phyloP scores from a whole-genome alignment of 805 yeast genomes.

The Zygotorulaspora sp. region DNA sequence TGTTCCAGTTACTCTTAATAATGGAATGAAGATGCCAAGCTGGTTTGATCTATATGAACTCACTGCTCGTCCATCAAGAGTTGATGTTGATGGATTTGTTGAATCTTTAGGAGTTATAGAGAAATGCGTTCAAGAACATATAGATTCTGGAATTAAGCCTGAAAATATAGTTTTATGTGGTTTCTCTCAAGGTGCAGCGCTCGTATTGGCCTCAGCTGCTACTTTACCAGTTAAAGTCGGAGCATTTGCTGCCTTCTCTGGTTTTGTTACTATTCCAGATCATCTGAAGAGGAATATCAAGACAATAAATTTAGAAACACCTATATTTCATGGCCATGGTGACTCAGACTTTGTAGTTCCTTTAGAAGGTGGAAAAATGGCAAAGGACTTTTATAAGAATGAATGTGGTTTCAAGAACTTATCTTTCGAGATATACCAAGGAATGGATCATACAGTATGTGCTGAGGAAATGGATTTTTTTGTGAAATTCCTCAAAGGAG shows the following conservation, averaged over 20 bases:
- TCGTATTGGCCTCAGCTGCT: conserved; percentile 59
- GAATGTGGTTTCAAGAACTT: conserved; percentile 42
- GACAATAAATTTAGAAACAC: conserved; percentile 55
- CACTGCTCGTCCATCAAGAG: conserved; percentile 39
- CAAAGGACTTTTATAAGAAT: conserved; percentile 41
- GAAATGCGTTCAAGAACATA: conserved; percentile 47
- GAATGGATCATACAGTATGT: conserved; percentile 63
- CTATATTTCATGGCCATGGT: conserved; percentile 89
- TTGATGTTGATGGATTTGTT: conserved; percentile 53
- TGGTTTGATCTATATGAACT: conserved; percentile 80
- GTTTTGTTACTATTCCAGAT: conserved; percentile 46
- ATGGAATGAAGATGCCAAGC: conserved; percentile 64
- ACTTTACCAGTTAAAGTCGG: conserved; percentile 60
- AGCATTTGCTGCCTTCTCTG: conserved; percentile 74
- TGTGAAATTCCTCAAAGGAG: conserved; percentile 40
- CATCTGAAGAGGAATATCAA: conserved; percentile 20
- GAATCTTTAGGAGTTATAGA: conserved; percentile 45
- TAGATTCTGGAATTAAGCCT: conserved; percentile 50
- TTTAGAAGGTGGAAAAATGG: conserved; percentile 32
- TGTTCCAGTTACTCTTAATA: conserved; percentile 62
- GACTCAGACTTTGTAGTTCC: conserved; percentile 63
- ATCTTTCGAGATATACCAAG: conserved; percentile 52
- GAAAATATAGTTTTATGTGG: conserved; percentile 86
- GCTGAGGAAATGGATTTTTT: conserved; percentile 63
- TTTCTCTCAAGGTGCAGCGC: conserved; percentile 89